Evolutionary conservation across 176 grass and related monocot species (phyloP), one percentile per base, ranked within the genome.

Genomic region (Miscanthus lutarioriparius): DNA sequence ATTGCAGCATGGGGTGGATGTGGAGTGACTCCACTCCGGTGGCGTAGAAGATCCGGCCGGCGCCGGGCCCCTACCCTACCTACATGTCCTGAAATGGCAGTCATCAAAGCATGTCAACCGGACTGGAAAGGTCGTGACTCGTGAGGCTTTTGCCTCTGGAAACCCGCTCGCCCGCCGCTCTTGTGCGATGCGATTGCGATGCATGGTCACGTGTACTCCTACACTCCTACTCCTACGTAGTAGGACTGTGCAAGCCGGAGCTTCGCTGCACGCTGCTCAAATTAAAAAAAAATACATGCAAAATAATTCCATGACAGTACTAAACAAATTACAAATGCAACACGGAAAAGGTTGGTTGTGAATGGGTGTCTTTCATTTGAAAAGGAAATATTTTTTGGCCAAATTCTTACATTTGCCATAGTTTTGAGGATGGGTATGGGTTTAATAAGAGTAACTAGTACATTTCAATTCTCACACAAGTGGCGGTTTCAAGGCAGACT

Each of bases 41-140:
- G 49, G 27, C 79, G 26, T 44, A 63, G 79, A 82, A 70, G 73
- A 87, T 87, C 72, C 64, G n/a, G 28, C 38, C 35, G 54, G 17
- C 54, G 0, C 54, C 22, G 54, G 54, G 54, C 7, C 54, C 2
- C 22, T 23, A 58, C 20, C 70, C 23, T 56, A 56, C 40, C 26
- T 17, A 35, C 22, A 19, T 11, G 59, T 3, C 59, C 27, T 48
- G 30, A 66, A 51, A 63, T 22, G 67, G 76, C 23, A 79, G 53
- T 2, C 67, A 72, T 80, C 66, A 79, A 63, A 28, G 25, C 37
- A 77, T 20, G 39, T 32, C 30, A 51, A 69, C 78, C 44, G 19
- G 78, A 81, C 9, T 27, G 79, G 65, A 81, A 70, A 70, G 65
- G 33, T 36, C 7, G 23, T 10, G 30, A 81, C 22, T 36, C 7